Conservation (phyloP, 768 basidiomycete genomes). For the Cyathus striatus region DNA sequence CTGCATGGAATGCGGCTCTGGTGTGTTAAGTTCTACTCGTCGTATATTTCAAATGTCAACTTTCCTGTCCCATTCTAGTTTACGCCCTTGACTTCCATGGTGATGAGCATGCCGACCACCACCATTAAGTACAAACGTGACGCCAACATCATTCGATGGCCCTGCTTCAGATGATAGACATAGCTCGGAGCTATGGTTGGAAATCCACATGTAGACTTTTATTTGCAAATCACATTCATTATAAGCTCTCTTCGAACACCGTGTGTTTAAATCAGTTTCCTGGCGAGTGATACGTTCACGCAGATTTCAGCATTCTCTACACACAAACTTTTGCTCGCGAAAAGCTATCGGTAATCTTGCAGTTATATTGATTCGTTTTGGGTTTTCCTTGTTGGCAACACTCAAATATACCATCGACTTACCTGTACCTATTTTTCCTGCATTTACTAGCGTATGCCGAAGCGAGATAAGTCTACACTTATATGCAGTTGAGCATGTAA, state of each 20-base stretch:
- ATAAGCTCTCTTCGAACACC: background rate
- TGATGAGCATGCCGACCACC: constrained; percentile 44
- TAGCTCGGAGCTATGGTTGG: constrained; percentile 13
- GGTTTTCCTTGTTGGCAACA: too few relatives aligned
- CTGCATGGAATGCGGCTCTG: constrained; percentile 92
- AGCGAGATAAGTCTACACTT: too few relatives aligned
- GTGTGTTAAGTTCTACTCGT: constrained; percentile 39
- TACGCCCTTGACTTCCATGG: constrained; percentile 75
- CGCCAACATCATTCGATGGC: constrained; percentile 6
- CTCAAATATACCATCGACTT: too few relatives aligned
- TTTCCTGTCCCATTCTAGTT: constrained; percentile 34
- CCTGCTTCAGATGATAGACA: constrained; percentile 10
- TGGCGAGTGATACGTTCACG: too few relatives aligned
- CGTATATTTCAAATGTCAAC: background rate
- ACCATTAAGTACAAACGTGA: constrained; percentile 23
- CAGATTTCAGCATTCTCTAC: too few relatives aligned
- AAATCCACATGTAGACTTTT: constrained; percentile 10
- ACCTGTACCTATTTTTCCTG: too few relatives aligned
- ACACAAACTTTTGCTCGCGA: background rate
- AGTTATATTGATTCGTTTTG: background rate
- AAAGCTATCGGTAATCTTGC: background rate
- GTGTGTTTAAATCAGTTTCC: background rate
- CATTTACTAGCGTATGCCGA: too few relatives aligned
- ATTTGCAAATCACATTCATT: constrained; percentile 2
- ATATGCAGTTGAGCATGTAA: background rate